These are phyloP conservation scores for Wickerhamiella allomyrinae DNA, from an alignment of 805 yeast genomes.

Conservation along the genomic window DNA sequence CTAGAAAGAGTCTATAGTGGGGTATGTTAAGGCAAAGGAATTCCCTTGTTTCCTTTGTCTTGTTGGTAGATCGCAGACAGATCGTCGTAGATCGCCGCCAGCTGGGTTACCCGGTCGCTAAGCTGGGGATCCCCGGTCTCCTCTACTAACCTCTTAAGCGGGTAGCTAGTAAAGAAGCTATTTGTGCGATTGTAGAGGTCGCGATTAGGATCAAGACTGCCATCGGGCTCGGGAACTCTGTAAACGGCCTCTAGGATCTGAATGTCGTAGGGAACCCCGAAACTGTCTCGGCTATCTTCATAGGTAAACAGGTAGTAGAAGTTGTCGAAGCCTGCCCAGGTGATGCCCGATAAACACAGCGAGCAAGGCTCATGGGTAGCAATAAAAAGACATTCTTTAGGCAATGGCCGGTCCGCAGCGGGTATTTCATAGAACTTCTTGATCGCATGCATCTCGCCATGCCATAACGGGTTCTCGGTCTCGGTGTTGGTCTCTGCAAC, in stretches of 20 bases:
- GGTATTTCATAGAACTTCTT: conserved; percentile 12
- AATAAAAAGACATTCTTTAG: conserved; percentile 14
- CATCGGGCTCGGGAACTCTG: conserved; percentile 10
- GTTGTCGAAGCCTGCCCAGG: conserved; percentile 18
- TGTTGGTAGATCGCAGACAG: conserved; percentile 11
- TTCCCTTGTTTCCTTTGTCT: conserved; percentile 6
- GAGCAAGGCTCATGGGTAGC: conserved; percentile 19
- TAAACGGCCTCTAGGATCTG: conserved; percentile 12
- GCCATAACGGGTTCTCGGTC: conserved; percentile 13
- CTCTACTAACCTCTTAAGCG: conserved; percentile 7
- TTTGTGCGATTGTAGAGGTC: conserved; percentile 12
- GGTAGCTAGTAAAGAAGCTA: conserved; percentile 9
- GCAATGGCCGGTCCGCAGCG: conserved; percentile 6
- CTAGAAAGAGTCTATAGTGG: no score
- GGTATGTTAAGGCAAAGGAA: conserved; percentile 1
- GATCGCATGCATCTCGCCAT: conserved; percentile 15
- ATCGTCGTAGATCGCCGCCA: conserved; percentile 9
- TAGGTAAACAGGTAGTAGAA: conserved; percentile 15
- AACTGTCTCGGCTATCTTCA: conserved; percentile 12
- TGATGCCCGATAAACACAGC: conserved; percentile 15
- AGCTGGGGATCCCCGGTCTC: conserved; percentile 5
- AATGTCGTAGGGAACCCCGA: conserved; percentile 13
- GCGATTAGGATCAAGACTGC: conserved; percentile 4
- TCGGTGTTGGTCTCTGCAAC: conserved; percentile 14
- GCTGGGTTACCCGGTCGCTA: conserved; percentile 4